These are phyloP conservation scores for Penicillium polonicum DNA, from an alignment of 2,329 filamentous ascomycete species.

Conservation along the genomic window DNA sequence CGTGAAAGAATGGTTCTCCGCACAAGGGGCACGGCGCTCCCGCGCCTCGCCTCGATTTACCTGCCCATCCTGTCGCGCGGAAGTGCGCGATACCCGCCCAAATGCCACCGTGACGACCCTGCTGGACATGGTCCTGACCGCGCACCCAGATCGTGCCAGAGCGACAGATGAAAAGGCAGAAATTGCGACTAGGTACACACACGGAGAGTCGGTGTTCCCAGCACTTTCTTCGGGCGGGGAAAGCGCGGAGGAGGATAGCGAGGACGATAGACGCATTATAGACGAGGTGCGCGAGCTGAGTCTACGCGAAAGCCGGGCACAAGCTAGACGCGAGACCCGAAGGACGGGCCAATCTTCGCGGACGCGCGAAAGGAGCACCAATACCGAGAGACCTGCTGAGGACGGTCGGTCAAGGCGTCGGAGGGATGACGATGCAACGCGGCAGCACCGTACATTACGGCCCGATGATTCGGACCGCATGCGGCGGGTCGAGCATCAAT, in stretches of 20 bases:
- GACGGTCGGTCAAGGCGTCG: constrained; percentile 40
- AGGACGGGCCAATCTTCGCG: constrained; percentile 26
- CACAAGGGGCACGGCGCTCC: constrained; percentile 62
- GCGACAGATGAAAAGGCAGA: constrained; percentile 71
- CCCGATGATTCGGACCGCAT: constrained; percentile 34
- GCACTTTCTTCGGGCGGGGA: constrained; percentile 45
- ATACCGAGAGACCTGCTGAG: constrained; percentile 39
- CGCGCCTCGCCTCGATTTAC: constrained; percentile 64
- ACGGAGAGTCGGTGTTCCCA: constrained; percentile 78
- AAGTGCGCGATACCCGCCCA: constrained; percentile 80
- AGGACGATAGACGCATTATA: constrained; percentile 67
- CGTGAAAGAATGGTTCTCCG: constrained; percentile 92
- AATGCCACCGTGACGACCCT: constrained; percentile 89
- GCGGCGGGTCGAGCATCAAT: constrained; percentile 80
- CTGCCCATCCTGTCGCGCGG: constrained; percentile 87
- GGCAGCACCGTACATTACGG: constrained; percentile 24
- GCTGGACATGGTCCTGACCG: constrained; percentile 80
- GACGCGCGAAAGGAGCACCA: constrained; percentile 37
- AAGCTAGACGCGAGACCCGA: constrained; percentile 29
- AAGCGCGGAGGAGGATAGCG: constrained; percentile 43
- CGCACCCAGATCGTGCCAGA: constrained; percentile 74
- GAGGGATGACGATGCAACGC: constrained; percentile 33
- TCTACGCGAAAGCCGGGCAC: constrained; percentile 50
- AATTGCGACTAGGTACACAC: constrained; percentile 72
- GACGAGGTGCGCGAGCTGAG: constrained; percentile 72